Evolutionary conservation across 176 grass and related monocot genomes (phyloP).

Genomic region (Melocanna baccifera): DNA sequence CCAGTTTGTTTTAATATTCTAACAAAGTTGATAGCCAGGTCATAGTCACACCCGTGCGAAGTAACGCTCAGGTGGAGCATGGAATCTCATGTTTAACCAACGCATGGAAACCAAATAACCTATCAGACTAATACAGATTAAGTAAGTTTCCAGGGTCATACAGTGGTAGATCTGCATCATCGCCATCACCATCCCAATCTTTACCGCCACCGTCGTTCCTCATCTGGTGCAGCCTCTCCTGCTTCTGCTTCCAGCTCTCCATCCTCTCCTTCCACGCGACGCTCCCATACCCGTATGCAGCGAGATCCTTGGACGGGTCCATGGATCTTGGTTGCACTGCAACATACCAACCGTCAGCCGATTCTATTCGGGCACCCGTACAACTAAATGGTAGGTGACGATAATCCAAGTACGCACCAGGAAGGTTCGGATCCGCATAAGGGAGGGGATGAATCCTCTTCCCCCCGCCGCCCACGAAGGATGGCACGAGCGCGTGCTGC

Average conservation of each 20-base stretch:
- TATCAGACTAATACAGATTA: neutral
- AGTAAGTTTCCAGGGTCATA: constrained; percentile 35
- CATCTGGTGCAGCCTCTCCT: constrained; percentile 59
- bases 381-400: neutral
- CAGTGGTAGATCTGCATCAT: constrained; percentile 74
- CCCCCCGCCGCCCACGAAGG: constrained; percentile 65
- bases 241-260: constrained; percentile 89
- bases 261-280: constrained; percentile 91
- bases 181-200: constrained; percentile 59
- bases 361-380: neutral
- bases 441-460: constrained; percentile 88
- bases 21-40: neutral
- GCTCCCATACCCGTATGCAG: constrained; percentile 76
- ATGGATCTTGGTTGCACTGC: constrained; percentile 80
- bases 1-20: neutral
- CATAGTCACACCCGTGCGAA: neutral
- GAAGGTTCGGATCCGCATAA: constrained; percentile 57
- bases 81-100: neutral
- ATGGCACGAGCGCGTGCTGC: constrained; percentile 76
- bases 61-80: neutral
- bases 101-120: neutral
- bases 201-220: constrained; percentile 47
- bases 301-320: constrained; percentile 82
- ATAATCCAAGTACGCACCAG: constrained; percentile 38
- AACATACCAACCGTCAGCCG: neutral